Base-by-base conservation (phyloP, 2,329 filamentous ascomycete genomes). In the Colletotrichum camelliae region DNA sequence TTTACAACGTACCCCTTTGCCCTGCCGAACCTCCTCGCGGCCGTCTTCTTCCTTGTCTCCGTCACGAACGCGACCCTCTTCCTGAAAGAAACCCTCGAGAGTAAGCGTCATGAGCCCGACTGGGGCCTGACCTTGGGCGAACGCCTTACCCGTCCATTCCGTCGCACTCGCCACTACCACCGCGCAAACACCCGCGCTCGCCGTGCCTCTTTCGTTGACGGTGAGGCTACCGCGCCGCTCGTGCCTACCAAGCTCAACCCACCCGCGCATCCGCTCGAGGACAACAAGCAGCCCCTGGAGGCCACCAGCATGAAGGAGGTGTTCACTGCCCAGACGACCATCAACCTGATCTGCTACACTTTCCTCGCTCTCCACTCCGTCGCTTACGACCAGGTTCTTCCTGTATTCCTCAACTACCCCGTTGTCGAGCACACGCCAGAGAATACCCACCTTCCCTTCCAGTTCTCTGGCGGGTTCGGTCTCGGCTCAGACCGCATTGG, bases 401-500 rank as follows among this genome's bases (percentile, higher is more conserved):
- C 96, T 0, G 95, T 98, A 1, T 98, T 98, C 83, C 90, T 98
- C 80, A 94, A 98, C 84, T 94, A 95, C 78, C 93, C 94, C 0
- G 84, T 87, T 6, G 84, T 90, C 39, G 84, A 90, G 62, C 89
- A 91, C 73, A 91, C 91, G 0, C 86, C 89, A 0, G 87, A 92
- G 13, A 91, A 91, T 80, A 91, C 88, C 0, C 85, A 88, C 3
- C 88, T 95, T 0, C 96, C 96, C 0, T 93, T 98, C 80, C 94
- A 94, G 80, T 98, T 98, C 81, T 89, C 90, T 3, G 93, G 95
- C 48, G 96, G 96, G 0, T 97, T 97, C 81, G 95, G 95, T 1
- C 83, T 92, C 80, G 88, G 91, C 64, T 93, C 94, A 2, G 91
- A 92, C 74, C 89, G 91, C 65, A 98, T 98, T 78, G 96, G 96